These are phyloP conservation scores for Albizia julibrissin DNA, from an alignment of 306 rosid genomes.

Conservation along the genomic window DNA sequence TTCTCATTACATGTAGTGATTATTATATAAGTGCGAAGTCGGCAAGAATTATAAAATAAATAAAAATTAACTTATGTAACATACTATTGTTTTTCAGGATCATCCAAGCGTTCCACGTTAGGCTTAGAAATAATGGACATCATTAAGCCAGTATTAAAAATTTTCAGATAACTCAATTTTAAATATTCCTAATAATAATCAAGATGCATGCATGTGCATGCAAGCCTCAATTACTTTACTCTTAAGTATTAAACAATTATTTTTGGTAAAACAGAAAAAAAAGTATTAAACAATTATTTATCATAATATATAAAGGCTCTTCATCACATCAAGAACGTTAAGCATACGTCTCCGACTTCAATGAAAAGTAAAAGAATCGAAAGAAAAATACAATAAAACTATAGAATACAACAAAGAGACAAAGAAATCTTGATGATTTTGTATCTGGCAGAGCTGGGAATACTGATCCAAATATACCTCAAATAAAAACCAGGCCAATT, in stretches of 20 bases:
- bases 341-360: slow-evolving; percentile 30
- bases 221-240: slow-evolving; percentile 18
- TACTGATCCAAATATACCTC: slow-evolving; percentile 27
- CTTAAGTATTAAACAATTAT: slow-evolving; percentile 18
- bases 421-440: slow-evolving; percentile 24
- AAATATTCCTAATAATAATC: background rate
- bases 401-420: slow-evolving; percentile 24
- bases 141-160: slow-evolving; percentile 24
- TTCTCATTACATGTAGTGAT: background rate
- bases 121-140: background rate
- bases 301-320: background rate
- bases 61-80: background rate
- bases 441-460: slow-evolving; percentile 9
- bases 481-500: background rate
- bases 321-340: slow-evolving; percentile 25
- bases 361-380: background rate
- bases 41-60: background rate
- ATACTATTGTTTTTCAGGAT: slow-evolving; percentile 1
- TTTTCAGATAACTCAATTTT: background rate
- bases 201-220: slow-evolving; percentile 40
- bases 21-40: background rate
- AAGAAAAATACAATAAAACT: background rate
- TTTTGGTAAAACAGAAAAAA: background rate
- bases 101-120: slow-evolving; percentile 23
- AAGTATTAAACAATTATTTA: background rate